Conservation (phyloP, 345 rosid species). For the Melaleuca alternifolia region DNA sequence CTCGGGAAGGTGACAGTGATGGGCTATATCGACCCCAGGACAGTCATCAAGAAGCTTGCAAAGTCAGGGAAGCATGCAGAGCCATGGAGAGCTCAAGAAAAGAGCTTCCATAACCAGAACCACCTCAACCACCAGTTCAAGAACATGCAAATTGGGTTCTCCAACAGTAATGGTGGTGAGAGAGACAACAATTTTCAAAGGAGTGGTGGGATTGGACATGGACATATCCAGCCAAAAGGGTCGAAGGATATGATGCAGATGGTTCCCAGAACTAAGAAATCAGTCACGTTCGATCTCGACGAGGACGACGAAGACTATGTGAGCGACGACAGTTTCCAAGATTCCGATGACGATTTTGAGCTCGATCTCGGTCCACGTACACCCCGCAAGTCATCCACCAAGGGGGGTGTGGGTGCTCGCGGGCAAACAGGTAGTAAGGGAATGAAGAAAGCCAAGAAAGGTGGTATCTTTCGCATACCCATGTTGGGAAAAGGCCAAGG, state of each 20-base stretch:
- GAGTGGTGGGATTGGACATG: constrained; percentile 1
- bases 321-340: constrained; percentile 27
- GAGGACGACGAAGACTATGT: constrained; percentile 31
- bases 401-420: constrained; percentile 24
- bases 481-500: constrained; percentile 13
- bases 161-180: constrained; percentile 1
- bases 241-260: constrained; percentile 15
- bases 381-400: constrained; percentile 1
- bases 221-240: constrained; percentile 36
- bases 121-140: constrained; percentile 35
- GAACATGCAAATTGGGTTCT: constrained; percentile 30
- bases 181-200: constrained; percentile 23
- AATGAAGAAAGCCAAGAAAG: constrained; percentile 27
- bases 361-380: constrained; percentile 13
- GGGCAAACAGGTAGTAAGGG: constrained; percentile 24
- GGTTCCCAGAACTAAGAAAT: constrained; percentile 42
- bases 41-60: constrained; percentile 64
- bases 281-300: constrained; percentile 53
- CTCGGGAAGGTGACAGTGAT: constrained; percentile 80
- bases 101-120: constrained; percentile 24
- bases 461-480: constrained; percentile 44
- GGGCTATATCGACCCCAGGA: constrained; percentile 68
- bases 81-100: constrained; percentile 54
- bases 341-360: constrained; percentile 28
- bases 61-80: constrained; percentile 92